Conservation (phyloP, 306 rosid genomes). For the Cucurbita ficifolia region DNA sequence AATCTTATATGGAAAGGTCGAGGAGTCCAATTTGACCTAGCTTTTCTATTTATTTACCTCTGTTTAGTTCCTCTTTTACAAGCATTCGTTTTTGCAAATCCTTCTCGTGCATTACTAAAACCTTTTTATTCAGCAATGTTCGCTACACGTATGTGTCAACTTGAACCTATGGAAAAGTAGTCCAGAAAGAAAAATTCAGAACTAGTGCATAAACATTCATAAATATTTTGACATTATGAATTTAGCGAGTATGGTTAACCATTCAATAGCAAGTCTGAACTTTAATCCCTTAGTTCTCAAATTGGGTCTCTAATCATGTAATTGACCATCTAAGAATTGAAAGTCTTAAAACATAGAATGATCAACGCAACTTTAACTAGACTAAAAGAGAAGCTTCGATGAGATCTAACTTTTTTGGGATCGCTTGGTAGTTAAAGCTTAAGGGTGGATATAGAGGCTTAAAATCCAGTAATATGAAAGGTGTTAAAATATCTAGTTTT, state of each 20-base stretch:
- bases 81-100: background rate
- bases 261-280: background rate
- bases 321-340: background rate
- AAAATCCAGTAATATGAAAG: background rate
- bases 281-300: background rate
- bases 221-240: background rate
- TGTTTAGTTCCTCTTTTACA: background rate
- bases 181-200: background rate
- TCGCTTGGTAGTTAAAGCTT: background rate
- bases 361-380: background rate
- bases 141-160: background rate
- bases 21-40: background rate
- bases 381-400: background rate
- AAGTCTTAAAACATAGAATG: background rate
- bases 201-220: background rate
- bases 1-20: background rate
- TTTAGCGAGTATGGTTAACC: background rate
- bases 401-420: background rate
- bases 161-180: background rate
- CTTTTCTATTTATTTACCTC: background rate
- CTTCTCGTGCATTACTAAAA: background rate
- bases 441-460: background rate
- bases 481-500: background rate
- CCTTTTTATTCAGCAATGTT: background rate
- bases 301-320: background rate